Conservation (phyloP, 2,329 filamentous ascomycete species). For the Ophiostoma australiae region DNA sequence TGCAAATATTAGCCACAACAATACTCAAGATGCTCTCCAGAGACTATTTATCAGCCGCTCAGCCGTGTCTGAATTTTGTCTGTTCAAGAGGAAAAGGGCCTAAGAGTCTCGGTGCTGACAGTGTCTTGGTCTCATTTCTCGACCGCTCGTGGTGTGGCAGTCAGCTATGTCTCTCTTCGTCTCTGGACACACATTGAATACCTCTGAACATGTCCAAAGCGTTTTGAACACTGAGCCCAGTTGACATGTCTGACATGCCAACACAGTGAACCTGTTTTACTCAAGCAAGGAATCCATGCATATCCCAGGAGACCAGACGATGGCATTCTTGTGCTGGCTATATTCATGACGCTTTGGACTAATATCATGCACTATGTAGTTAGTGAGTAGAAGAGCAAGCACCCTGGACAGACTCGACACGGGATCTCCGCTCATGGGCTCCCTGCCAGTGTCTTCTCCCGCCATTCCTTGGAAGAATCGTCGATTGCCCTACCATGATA, state of each 20-base stretch:
- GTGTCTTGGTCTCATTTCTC: not conserved
- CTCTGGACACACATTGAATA: not conserved
- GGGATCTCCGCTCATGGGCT: conserved; percentile 11
- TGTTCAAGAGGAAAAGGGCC: not conserved
- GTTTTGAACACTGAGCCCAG: not conserved
- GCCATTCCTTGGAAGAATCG: conserved; percentile 5
- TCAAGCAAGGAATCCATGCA: conserved; percentile 10
- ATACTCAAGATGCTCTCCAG: not conserved
- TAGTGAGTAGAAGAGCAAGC: not conserved
- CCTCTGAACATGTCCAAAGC: not conserved
- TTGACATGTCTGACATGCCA: conserved; percentile 12
- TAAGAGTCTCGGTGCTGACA: not conserved
- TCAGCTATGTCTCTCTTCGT: not conserved
- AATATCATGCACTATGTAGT: too few species aligned
- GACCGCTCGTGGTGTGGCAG: not conserved
- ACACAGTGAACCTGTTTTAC: not conserved
- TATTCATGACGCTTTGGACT: not conserved
- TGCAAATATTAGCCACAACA: not conserved
- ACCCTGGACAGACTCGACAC: not conserved
- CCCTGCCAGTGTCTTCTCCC: not conserved
- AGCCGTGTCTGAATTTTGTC: conserved; percentile 10
- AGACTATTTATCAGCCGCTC: not conserved
- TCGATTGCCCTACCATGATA: not conserved
- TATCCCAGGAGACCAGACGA: conserved; percentile 5
- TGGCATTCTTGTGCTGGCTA: not conserved